A percentile compares a stretch with the other conserved stretches of the same genome.
phyloP scores from a whole-genome alignment of 208 protist species.

The Trypanosoma caninum region DNA sequence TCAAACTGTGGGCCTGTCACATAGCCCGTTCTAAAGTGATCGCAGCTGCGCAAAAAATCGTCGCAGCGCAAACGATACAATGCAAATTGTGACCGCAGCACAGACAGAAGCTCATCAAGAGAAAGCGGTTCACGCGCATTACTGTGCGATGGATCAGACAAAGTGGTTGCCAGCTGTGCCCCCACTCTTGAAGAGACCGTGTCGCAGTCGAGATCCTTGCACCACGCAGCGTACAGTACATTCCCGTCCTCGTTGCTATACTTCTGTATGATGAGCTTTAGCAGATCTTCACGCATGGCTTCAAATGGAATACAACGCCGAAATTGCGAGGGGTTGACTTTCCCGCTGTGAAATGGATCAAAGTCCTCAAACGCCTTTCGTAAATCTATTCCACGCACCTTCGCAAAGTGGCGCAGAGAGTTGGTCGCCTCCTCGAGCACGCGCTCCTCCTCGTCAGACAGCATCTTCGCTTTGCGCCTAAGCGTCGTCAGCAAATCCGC shows the following conservation, averaged over 20 bases:
- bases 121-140: neutral
- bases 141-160: neutral
- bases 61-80: constrained; percentile 78
- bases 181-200: neutral
- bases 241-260: constrained; percentile 68
- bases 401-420: constrained; percentile 49
- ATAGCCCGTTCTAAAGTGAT: constrained; percentile 76
- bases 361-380: constrained; percentile 69
- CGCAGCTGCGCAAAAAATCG: constrained; percentile 79
- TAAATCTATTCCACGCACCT: constrained; percentile 41
- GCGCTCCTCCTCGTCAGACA: constrained; percentile 50
- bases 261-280: constrained; percentile 63
- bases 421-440: constrained; percentile 26
- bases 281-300: constrained; percentile 17
- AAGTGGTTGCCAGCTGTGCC: neutral
- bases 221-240: constrained; percentile 76
- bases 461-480: constrained; percentile 19
- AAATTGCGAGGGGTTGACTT: constrained; percentile 67
- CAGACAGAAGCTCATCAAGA: constrained; percentile 43
- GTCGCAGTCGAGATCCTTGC: constrained; percentile 54
- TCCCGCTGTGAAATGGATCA: constrained; percentile 65
- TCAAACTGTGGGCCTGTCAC: constrained; percentile 80
- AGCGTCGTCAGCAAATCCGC: constrained; percentile 30
- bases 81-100: constrained; percentile 64
- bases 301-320: constrained; percentile 63